Conservation (phyloP, 306 rosid species). For the Ochetophila trinervis region DNA sequence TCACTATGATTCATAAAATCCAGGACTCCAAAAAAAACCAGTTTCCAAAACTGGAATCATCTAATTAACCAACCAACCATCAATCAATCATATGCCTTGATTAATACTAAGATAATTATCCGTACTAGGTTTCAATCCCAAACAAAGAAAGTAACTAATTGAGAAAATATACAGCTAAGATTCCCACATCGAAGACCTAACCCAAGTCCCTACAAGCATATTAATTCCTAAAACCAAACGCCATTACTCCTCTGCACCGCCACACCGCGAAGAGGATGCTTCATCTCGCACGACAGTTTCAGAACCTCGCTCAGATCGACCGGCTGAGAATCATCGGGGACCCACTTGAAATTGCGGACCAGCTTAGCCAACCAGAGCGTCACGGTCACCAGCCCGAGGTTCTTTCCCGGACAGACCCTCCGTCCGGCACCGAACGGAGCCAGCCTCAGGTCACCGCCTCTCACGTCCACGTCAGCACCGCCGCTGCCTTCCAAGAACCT, state of each 20-base stretch:
- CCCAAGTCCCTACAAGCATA: too few species aligned
- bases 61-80: background rate
- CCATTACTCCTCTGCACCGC: slow-evolving; percentile 13
- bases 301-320: slow-evolving; percentile 47
- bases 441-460: slow-evolving; percentile 45
- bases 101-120: background rate
- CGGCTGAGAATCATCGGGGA: slow-evolving; percentile 7
- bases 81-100: background rate
- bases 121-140: too few species aligned
- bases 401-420: slow-evolving; percentile 55
- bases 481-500: slow-evolving; percentile 41
- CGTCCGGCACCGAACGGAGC: slow-evolving; percentile 66
- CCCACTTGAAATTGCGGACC: slow-evolving; percentile 46
- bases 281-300: slow-evolving; percentile 59
- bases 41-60: slow-evolving; percentile 16
- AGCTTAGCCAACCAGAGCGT: slow-evolving; percentile 42
- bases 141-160: too few species aligned
- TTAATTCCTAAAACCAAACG: background rate
- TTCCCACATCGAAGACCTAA: background rate
- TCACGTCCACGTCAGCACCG: slow-evolving; percentile 50
- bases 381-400: slow-evolving; percentile 46
- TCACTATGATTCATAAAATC: background rate
- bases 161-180: background rate
- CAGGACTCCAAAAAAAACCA: background rate
- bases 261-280: slow-evolving; percentile 35